These are phyloP conservation scores for Cyberlindnera veronae DNA, from an alignment of 805 yeast genomes.

Conservation along the genomic window DNA sequence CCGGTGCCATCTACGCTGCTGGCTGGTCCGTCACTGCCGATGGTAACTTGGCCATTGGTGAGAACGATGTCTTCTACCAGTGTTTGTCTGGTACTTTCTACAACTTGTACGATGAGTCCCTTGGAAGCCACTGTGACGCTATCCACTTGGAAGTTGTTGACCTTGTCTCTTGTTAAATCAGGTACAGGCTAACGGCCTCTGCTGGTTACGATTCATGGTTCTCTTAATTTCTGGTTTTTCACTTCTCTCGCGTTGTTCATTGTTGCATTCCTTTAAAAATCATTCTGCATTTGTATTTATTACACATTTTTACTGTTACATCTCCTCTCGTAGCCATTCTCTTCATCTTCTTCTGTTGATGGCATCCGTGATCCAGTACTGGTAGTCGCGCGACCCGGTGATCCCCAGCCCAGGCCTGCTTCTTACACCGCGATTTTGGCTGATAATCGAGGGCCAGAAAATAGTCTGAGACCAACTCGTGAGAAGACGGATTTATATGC, in stretches of 20 bases:
- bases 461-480: no score
- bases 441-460: no score
- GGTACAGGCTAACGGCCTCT: background rate
- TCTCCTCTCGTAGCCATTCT: background rate
- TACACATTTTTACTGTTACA: no score
- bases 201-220: background rate
- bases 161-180: slow-evolving; percentile 48
- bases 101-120: slow-evolving; percentile 67
- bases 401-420: no score
- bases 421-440: no score
- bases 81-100: slow-evolving; percentile 75
- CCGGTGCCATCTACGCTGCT: slow-evolving; percentile 66
- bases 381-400: no score
- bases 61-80: slow-evolving; percentile 60
- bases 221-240: background rate
- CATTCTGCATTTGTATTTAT: no score
- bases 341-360: background rate
- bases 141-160: slow-evolving; percentile 59
- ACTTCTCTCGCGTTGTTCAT: no score
- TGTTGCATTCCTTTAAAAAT: no score
- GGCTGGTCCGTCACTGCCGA: slow-evolving; percentile 60
- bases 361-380: no score
- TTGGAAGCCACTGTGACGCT: slow-evolving; percentile 60
- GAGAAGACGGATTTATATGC: no score
- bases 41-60: slow-evolving; percentile 62